Base-by-base conservation (phyloP, 306 rosid genomes). In the Rosa multiflora region DNA sequence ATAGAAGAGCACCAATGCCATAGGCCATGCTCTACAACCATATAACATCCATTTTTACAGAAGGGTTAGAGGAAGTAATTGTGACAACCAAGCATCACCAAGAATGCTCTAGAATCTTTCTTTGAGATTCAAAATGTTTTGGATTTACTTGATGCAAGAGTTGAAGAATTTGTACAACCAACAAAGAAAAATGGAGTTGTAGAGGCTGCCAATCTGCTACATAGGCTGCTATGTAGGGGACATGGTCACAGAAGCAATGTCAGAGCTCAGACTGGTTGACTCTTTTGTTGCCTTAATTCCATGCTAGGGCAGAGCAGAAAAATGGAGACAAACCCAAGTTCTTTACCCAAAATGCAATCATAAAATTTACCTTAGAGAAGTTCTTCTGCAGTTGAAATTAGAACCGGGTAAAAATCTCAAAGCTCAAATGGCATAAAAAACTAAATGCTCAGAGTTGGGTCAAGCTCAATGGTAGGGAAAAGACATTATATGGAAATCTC, bases 161-260 rank as follows among this genome's bases (percentile, higher is more conserved):
- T n/a, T 40, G 72, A 39, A 39, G 48, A 35, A 14, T 4, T 6
- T 37, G 11, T 37, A 37, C 11, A 17, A 12, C 37, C 11, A 32
- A 32, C 8, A 17, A 0, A 5, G 8, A 66, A 61, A 66, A 66
- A 15, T 3, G 20, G 70, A 66, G 71, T 17, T 39, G 47, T 37
- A 29, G 17, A 58, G 20, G 20, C 68, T 61, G 67, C 40, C 15
- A 26, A 29, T 5, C 39, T 61, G 39, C 37, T 11, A 32, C 1
- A 32, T 39, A 67, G 47, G 70, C 47, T 67, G 47, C 47, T 37
- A 67, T 4, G 18, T 3, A 39, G 72, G 72, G 49, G 72, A 67
- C 72, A 67, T 7, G 1, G 72, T 67, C 72, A 67, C 72, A 67
- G 72, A 8, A 20, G 72, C 72, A 67, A 67, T 40, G 72, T 39